A percentile compares a stretch with the other conserved stretches of the same genome.
Conservation (phyloP, 257 asterid species). For the Craterostigma plantagineum region DNA sequence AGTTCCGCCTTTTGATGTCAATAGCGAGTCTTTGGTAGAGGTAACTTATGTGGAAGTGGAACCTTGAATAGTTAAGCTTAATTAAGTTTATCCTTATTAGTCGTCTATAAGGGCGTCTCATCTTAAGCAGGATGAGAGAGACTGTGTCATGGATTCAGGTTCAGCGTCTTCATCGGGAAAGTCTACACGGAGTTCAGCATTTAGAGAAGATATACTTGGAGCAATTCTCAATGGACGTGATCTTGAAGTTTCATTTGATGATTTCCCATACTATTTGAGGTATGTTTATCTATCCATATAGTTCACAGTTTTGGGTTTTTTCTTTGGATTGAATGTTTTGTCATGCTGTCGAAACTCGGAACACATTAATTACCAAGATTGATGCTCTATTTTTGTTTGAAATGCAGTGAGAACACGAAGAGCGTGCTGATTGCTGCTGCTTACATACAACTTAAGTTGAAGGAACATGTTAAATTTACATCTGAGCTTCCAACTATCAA, state of each 20-base stretch:
- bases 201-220: constrained; percentile 42
- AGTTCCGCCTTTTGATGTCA: constrained; percentile 33
- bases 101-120: constrained; percentile 10
- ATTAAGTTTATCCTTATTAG: too few relatives aligned
- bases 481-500: constrained; percentile 73
- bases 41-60: too few relatives aligned
- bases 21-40: neutral
- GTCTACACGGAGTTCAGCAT: constrained; percentile 34
- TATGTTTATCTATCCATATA: constrained; percentile 10
- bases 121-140: constrained; percentile 40
- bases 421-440: constrained; percentile 73
- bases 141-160: constrained; percentile 37
- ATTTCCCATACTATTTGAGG: constrained; percentile 84
- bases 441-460: constrained; percentile 62
- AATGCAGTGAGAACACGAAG: constrained; percentile 77
- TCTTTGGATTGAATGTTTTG: too few relatives aligned
- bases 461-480: constrained; percentile 45
- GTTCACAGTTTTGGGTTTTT: too few relatives aligned
- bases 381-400: constrained; percentile 7
- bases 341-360: too few relatives aligned
- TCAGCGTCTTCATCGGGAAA: constrained; percentile 35
- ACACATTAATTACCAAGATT: too few relatives aligned
- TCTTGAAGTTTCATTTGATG: constrained; percentile 60
- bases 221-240: constrained; percentile 40
- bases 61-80: too few relatives aligned